A percentile compares a stretch with the other conserved stretches of the same genome.
Conservation (phyloP, 106 monocot genomes). For the Phalaenopsis aphrodite region DNA sequence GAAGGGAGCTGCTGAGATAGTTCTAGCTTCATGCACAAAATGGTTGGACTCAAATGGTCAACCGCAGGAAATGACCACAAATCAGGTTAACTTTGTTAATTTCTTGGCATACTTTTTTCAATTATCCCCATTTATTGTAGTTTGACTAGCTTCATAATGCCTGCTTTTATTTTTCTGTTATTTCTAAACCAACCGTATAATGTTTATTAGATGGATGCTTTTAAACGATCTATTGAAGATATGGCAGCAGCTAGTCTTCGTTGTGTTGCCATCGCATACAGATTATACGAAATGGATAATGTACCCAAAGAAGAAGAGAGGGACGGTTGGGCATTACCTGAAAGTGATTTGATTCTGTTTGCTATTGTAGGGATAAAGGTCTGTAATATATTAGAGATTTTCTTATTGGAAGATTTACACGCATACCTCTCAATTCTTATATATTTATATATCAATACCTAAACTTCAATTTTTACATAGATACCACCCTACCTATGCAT, state of each 20-base stretch:
- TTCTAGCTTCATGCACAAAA: constrained; percentile 62
- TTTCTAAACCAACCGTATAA: neutral
- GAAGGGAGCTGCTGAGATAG: constrained; percentile 97
- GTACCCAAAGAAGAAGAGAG: constrained; percentile 52
- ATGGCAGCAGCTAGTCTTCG: constrained; percentile 80
- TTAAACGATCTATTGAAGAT: constrained; percentile 59
- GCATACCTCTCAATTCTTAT: no score
- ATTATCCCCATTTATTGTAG: neutral
- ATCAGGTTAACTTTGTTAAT: constrained; percentile 32
- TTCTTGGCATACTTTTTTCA: neutral
- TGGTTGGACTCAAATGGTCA: constrained; percentile 65
- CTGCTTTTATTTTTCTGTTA: neutral
- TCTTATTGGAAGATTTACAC: neutral
- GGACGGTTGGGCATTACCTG: constrained; percentile 68
- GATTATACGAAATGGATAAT: constrained; percentile 25
- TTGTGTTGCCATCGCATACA: constrained; percentile 90
- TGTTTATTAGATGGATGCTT: constrained; percentile 45
- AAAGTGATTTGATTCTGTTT: constrained; percentile 63
- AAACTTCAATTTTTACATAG: no score
- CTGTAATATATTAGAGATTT: neutral
- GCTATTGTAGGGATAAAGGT: constrained; percentile 93
- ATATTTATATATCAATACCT: no score
- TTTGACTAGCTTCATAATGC: neutral
- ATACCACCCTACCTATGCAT: no score
- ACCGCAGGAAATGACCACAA: constrained; percentile 36